Conservation (phyloP, 2,329 filamentous ascomycete genomes). For the Penicillium polonicum region DNA sequence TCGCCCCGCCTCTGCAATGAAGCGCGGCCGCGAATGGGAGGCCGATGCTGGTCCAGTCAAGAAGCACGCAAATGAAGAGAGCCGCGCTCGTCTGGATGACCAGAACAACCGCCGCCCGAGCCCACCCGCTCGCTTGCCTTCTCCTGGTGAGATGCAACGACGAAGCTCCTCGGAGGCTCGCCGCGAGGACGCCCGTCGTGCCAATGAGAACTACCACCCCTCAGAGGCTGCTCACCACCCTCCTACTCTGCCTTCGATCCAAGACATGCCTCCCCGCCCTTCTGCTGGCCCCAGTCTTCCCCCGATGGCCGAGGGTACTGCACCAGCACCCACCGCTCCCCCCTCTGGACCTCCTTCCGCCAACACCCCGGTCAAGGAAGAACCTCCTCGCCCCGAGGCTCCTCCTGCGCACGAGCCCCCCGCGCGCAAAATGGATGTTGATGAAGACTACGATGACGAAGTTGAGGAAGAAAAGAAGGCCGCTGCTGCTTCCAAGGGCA, state of each 20-base stretch:
- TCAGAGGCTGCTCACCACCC: slow-evolving; percentile 90
- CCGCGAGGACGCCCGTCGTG: slow-evolving; percentile 68
- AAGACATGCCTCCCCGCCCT: slow-evolving; percentile 46
- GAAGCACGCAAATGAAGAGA: slow-evolving; percentile 87
- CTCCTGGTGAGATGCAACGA: slow-evolving; percentile 66
- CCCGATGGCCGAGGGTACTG: slow-evolving; percentile 52
- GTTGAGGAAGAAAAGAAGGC: slow-evolving; percentile 72
- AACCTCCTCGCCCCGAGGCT: slow-evolving; percentile 50
- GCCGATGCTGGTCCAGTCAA: slow-evolving; percentile 69
- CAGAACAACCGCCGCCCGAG: slow-evolving; percentile 74
- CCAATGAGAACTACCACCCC: slow-evolving; percentile 79
- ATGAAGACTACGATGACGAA: slow-evolving; percentile 96
- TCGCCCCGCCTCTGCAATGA: slow-evolving; percentile 75
- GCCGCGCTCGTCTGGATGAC: slow-evolving; percentile 80
- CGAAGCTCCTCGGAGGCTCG: slow-evolving; percentile 74
- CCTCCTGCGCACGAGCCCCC: slow-evolving; percentile 71
- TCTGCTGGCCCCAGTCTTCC: slow-evolving; percentile 56
- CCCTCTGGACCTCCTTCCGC: slow-evolving; percentile 37
- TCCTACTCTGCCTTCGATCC: slow-evolving; percentile 56
- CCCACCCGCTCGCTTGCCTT: slow-evolving; percentile 55
- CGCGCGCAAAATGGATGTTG: slow-evolving; percentile 91
- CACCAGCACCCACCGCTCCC: slow-evolving; percentile 44
- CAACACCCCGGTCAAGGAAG: slow-evolving; percentile 60
- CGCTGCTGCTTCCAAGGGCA: slow-evolving; percentile 34
- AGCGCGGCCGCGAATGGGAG: slow-evolving; percentile 91